Base-by-base conservation (phyloP, 1,284 basidiomycete species). In the Ganoderma meredithae region DNA sequence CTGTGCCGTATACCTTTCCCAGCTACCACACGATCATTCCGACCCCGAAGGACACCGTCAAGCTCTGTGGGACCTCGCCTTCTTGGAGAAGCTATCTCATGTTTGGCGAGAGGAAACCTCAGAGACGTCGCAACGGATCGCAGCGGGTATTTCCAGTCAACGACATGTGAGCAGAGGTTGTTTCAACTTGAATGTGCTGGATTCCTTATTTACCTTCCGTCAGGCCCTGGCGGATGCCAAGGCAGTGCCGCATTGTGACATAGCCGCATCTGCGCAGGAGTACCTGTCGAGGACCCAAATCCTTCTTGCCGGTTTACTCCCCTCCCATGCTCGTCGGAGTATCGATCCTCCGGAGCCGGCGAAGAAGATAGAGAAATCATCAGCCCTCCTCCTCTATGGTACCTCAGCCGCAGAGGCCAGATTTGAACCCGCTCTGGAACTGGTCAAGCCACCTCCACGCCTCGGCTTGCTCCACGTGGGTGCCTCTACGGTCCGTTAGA, bases 391-490 rank as follows among this genome's bases (percentile, higher is more conserved):
- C 36, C 74, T 68, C 17, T 72, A 76, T 40, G 79, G 79, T 3
- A 27, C 68, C 3, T 79, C 82, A 33, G 67, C 75, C 2, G 69
- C 72, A 17, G 83, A 83, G 56, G 73, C 78, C 31, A 77, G 80
- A 12, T 79, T 79, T 56, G 78, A 79, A 49, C 76, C 82, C 39
- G 76, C 81, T 10, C 63, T 85, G 66, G 79, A 82, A 13, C 75
- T 84, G 41, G 81, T 82, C 19, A 84, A 84, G 63, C 81, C 83
- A n/a, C 80, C 81, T 7, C 76, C 81, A n/a, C 78, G 84, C 44
- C 83, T 85, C 68, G 83, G 83, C 5, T 74, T 84, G 65, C 74
- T 85, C 15, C 78, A 83, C 62, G 79, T 84, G 62, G 80, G 78
- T 17, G 77, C 71, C 66, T 73, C 76, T 12, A 60, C 72, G 36